Conservation (phyloP, 169 alveolate genomes). For the Prorocentrum cordatum region DNA sequence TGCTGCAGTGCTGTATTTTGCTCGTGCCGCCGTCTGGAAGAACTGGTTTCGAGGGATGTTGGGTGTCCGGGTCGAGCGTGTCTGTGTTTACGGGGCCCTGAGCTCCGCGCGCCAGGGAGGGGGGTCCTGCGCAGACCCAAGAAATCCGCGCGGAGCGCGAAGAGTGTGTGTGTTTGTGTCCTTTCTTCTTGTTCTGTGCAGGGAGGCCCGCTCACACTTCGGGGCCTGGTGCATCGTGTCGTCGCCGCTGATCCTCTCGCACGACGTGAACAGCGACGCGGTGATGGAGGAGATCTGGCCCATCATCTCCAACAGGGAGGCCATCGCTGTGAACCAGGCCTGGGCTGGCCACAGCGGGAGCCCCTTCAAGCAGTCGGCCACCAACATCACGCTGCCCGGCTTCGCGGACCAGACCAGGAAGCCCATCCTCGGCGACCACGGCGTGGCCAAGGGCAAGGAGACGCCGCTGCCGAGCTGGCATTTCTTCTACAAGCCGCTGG, state of each 20-base stretch:
- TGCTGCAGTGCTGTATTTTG: no score
- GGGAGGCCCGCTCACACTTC: slow-evolving; percentile 29
- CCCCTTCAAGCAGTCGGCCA: slow-evolving; percentile 19
- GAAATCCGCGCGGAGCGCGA: no score
- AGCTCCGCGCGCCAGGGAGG: no score
- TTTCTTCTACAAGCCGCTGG: slow-evolving; percentile 48
- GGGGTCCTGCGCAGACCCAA: no score
- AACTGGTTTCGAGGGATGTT: no score
- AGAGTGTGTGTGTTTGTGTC: no score
- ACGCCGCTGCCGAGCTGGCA: slow-evolving; percentile 8
- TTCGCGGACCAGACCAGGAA: neutral
- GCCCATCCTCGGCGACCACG: neutral
- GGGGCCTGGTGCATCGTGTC: slow-evolving; percentile 46
- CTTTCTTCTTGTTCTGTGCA: no score
- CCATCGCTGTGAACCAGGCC: slow-evolving; percentile 37
- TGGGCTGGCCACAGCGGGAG: slow-evolving; percentile 46
- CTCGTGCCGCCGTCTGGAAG: no score
- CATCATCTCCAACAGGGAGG: slow-evolving; percentile 35
- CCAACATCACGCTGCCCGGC: neutral
- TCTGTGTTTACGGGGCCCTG: no score
- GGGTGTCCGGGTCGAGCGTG: no score
- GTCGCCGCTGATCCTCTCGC: slow-evolving; percentile 19
- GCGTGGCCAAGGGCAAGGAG: neutral
- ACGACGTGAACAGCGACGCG: slow-evolving; percentile 17
- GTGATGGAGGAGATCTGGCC: slow-evolving; percentile 37